Evolutionary conservation across 768 basidiomycete species (phyloP).

Genomic region (Porpolomopsis calyptriformis): DNA sequence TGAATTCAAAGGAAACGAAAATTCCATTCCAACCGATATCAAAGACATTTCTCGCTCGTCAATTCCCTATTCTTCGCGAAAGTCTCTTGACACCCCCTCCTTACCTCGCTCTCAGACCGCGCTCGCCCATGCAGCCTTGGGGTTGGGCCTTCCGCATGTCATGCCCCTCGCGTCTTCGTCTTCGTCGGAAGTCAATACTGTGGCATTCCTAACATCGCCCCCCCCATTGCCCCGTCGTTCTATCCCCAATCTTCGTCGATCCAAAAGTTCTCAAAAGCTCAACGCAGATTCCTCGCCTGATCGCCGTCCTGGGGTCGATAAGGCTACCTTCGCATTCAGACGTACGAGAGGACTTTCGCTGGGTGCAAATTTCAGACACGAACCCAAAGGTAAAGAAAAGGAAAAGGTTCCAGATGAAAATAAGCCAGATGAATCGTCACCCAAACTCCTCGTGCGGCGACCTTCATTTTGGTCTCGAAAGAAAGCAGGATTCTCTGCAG

Average conservation of each 20-base stretch:
- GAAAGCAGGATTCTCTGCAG: constrained; percentile 22
- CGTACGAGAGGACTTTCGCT: constrained; percentile 47
- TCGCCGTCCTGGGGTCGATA: constrained; percentile 11
- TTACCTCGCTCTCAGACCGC: constrained; percentile 21
- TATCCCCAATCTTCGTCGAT: neutral
- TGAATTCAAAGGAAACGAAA: neutral
- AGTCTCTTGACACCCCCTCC: constrained; percentile 1
- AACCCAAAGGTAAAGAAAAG: constrained; percentile 38
- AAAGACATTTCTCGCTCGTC: neutral
- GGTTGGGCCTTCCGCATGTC: constrained; percentile 47
- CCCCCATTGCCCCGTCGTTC: constrained; percentile 9
- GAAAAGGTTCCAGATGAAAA: constrained; percentile 21
- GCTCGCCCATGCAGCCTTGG: constrained; percentile 46
- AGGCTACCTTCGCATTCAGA: constrained; percentile 14
- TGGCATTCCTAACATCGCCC: constrained; percentile 31
- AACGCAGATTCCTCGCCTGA: constrained; percentile 15
- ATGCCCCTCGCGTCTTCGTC: constrained; percentile 37
- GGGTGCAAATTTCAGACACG: constrained; percentile 27
- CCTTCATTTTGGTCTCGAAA: constrained; percentile 61
- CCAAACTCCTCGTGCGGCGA: constrained; percentile 41
- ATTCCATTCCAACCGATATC: neutral
- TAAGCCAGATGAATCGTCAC: constrained; percentile 16
- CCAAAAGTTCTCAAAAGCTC: constrained; percentile 42
- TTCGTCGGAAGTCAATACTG: constrained; percentile 36
- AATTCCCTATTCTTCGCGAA: neutral